These are phyloP conservation scores for Aspergillus leporis DNA, from an alignment of 495 filamentous ascomycete genomes.

Conservation along the genomic window DNA sequence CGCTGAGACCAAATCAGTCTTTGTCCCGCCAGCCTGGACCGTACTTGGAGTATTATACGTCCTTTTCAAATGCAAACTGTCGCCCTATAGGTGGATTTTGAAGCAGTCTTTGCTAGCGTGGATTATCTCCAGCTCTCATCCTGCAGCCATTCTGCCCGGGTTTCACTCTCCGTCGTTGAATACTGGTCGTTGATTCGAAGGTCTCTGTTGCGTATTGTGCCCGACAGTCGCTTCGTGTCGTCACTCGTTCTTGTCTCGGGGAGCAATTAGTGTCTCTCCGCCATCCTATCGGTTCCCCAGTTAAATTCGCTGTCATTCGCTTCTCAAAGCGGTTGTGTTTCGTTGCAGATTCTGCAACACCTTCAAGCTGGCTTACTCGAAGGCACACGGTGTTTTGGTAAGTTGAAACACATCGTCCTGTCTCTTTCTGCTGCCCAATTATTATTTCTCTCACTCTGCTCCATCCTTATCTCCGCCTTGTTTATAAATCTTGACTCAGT, in stretches of 20 bases:
- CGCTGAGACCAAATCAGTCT: slow-evolving; percentile 19
- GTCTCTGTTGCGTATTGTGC: slow-evolving; percentile 30
- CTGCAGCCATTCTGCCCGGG: slow-evolving; percentile 43
- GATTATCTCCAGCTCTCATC: slow-evolving; percentile 25
- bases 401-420: slow-evolving; percentile 30
- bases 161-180: slow-evolving; percentile 29
- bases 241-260: slow-evolving; percentile 50
- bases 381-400: slow-evolving; percentile 53
- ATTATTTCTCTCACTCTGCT: slow-evolving; percentile 18
- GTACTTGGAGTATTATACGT: slow-evolving; percentile 7
- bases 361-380: slow-evolving; percentile 57
- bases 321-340: slow-evolving; percentile 43
- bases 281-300: slow-evolving; percentile 39
- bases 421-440: slow-evolving; percentile 25
- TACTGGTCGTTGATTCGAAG: slow-evolving; percentile 43
- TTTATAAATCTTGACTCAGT: slow-evolving; percentile 21
- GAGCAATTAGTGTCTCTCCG: slow-evolving; percentile 36
- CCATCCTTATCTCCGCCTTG: slow-evolving; percentile 4
- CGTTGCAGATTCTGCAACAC: slow-evolving; percentile 52
- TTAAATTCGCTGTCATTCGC: slow-evolving; percentile 55
- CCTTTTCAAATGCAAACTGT: slow-evolving; percentile 22
- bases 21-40: slow-evolving; percentile 13
- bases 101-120: slow-evolving; percentile 28
- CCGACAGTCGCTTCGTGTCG: slow-evolving; percentile 41
- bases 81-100: slow-evolving; percentile 26